Evolutionary conservation across 2,329 filamentous ascomycete genomes (phyloP), one percentile per base, ranked within the genome.

Genomic region (Albophoma yamanashiensis): DNA sequence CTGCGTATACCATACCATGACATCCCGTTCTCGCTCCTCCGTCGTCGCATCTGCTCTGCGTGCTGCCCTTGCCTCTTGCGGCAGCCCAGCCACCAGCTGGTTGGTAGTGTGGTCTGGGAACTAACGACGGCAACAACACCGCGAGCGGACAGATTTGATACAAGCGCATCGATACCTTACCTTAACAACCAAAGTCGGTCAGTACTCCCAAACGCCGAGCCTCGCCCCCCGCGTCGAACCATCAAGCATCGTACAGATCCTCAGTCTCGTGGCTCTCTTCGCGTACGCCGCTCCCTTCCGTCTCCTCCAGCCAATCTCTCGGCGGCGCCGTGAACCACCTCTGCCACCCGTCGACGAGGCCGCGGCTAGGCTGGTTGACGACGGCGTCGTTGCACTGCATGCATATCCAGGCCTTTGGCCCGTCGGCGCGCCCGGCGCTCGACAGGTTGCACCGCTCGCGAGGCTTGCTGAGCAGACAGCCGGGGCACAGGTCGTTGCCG

Each of bases 361-460:
- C 36, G 20, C 36, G 47, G 12, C 17, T 39, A 1, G 20, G 38
- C 50, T 47, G 50, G 50, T 57, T 53, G 59, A 60, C 20, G 17
- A 59, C 59, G 53, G 57, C 57, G 25, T 66, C 67, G 45, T 62
- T 67, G 62, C 75, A 77, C 6, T 64, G 65, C 53, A 74, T 58
- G 60, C 75, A 78, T 9, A 65, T 61, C 67, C 71, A 77, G 1
- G 67, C 64, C 7, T 66, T 53, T 22, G 50, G 50, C 12, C 50
- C 31, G 2, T 36, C 31, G 20, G 50, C 50, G 20, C 50, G 50
- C 9, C 36, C 50, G 27, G 31, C 50, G 31, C 50, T 53, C 31
- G 50, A 53, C 17, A 53, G 31, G 50, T 53, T 53, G 31, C 50
- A 53, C 2, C 36, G 31, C 17, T 22, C 62, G 2, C 57, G 39